phyloP scores from a whole-genome alignment of 169 alveolate species.

The Cystoisospora suis region DNA sequence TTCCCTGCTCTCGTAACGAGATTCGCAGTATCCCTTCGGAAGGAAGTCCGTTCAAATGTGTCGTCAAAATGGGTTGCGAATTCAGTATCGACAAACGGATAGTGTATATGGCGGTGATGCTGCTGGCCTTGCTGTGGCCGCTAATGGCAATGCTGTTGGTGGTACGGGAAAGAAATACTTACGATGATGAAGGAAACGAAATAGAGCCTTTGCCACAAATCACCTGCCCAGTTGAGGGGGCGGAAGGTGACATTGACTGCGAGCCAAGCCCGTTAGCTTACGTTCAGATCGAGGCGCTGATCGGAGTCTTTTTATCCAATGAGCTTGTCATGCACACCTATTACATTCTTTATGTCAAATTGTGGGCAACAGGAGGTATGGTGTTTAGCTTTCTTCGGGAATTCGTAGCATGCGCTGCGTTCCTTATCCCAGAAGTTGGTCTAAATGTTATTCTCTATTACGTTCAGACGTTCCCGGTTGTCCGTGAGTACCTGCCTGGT shows the following conservation, averaged over 20 bases:
- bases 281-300: slow-evolving; percentile 39
- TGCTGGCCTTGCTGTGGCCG: not conserved
- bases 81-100: not conserved
- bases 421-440: slow-evolving; percentile 27
- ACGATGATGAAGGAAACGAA: slow-evolving; percentile 14
- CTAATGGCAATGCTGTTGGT: not conserved
- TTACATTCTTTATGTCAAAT: slow-evolving; percentile 52
- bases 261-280: slow-evolving; percentile 44
- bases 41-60: not conserved
- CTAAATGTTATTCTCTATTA: slow-evolving; percentile 41
- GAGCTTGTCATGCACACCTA: slow-evolving; percentile 45
- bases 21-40: no score
- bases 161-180: not conserved
- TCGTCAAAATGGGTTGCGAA: not conserved
- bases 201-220: slow-evolving; percentile 4
- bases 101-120: slow-evolving; percentile 20
- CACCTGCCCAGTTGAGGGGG: slow-evolving; percentile 20
- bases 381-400: slow-evolving; percentile 45
- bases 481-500: slow-evolving; percentile 39
- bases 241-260: slow-evolving; percentile 21
- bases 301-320: slow-evolving; percentile 41
- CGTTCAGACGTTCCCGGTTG: slow-evolving; percentile 49
- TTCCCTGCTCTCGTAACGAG: no score
- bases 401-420: slow-evolving; percentile 25
- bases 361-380: slow-evolving; percentile 57